Evolutionary conservation across 2,329 filamentous ascomycete genomes (phyloP).

Genomic region (Diplodia sapinea): DNA sequence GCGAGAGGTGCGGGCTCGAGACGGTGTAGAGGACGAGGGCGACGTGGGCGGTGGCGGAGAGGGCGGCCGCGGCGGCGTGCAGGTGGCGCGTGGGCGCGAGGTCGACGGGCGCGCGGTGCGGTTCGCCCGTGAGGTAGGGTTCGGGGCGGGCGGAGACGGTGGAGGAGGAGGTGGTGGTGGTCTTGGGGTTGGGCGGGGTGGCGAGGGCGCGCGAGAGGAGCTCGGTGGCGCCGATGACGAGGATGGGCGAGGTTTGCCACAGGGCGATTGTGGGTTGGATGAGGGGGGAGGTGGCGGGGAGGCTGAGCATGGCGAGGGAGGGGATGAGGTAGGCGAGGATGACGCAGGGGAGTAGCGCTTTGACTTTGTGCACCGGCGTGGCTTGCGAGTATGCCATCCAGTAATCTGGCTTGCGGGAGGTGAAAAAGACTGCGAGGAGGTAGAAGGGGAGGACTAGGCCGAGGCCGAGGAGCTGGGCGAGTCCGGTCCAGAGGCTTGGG

Average conservation of each 20-base stretch:
- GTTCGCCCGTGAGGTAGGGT: not conserved
- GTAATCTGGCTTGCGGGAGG: conserved; percentile 31
- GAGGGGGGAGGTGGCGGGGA: conserved; percentile 30
- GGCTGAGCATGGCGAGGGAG: conserved; percentile 36
- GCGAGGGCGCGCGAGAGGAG: not conserved
- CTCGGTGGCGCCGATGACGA: not conserved
- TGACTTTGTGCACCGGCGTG: conserved; percentile 33
- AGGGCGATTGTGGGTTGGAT: conserved; percentile 35
- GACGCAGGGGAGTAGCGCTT: conserved; percentile 36
- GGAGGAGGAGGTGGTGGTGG: not conserved
- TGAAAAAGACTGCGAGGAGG: conserved; percentile 35
- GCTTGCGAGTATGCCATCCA: conserved; percentile 31
- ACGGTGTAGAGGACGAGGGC: not conserved
- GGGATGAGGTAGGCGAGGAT: conserved; percentile 39
- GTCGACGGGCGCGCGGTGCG: not conserved
- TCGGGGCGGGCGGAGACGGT: not conserved
- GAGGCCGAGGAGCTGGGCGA: conserved; percentile 17
- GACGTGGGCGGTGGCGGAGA: not conserved
- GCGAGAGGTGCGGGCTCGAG: not conserved
- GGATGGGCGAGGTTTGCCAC: conserved; percentile 33
- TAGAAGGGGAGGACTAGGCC: conserved; percentile 37
- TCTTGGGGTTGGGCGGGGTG: not conserved
- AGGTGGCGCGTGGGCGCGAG: not conserved
- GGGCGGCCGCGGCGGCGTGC: not conserved
- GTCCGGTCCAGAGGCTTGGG: conserved; percentile 10